Evolutionary conservation across 805 yeast species (phyloP).

Genomic region (Saccharomyces eubayanus): DNA sequence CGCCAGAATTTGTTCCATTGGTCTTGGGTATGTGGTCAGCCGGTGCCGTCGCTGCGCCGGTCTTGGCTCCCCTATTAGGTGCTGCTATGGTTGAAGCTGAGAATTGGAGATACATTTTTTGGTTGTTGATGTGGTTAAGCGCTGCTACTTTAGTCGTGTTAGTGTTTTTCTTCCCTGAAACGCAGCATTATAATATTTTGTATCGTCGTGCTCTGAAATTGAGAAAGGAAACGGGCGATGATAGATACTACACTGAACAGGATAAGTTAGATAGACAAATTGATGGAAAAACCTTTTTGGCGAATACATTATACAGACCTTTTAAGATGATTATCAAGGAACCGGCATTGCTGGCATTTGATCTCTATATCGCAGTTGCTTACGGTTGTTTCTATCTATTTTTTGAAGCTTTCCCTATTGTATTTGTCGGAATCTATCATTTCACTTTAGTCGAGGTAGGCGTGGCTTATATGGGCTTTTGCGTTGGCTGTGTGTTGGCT

Average conservation of each 20-base stretch:
- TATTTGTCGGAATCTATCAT: conserved; percentile 36
- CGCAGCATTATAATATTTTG: conserved; percentile 38
- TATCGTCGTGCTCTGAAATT: conserved; percentile 42
- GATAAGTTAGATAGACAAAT: conserved; percentile 29
- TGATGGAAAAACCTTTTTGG: conserved; percentile 14
- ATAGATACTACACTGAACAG: conserved; percentile 36
- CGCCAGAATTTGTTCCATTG: conserved; percentile 36
- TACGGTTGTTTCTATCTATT: conserved; percentile 48
- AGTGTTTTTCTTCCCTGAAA: conserved; percentile 41
- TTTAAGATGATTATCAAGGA: conserved; percentile 41
- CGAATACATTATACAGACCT: conserved; percentile 41
- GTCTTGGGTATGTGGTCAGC: conserved; percentile 46
- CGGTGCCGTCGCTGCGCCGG: conserved; percentile 49
- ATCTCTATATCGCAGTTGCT: conserved; percentile 42
- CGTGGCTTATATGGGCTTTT: conserved; percentile 38
- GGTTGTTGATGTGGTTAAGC: conserved; percentile 40
- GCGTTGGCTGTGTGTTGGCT: conserved; percentile 40
- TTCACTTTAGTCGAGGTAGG: conserved; percentile 44
- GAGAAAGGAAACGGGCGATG: conserved; percentile 42
- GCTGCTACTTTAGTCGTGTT: conserved; percentile 34
- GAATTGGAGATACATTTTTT: conserved; percentile 48
- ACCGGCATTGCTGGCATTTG: conserved; percentile 49
- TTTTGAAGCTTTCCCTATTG: conserved; percentile 57
- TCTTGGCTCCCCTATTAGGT: conserved; percentile 50
- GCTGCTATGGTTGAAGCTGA: conserved; percentile 42